Conservation (phyloP, 495 filamentous ascomycete genomes). For the Aspergillus affinis region DNA sequence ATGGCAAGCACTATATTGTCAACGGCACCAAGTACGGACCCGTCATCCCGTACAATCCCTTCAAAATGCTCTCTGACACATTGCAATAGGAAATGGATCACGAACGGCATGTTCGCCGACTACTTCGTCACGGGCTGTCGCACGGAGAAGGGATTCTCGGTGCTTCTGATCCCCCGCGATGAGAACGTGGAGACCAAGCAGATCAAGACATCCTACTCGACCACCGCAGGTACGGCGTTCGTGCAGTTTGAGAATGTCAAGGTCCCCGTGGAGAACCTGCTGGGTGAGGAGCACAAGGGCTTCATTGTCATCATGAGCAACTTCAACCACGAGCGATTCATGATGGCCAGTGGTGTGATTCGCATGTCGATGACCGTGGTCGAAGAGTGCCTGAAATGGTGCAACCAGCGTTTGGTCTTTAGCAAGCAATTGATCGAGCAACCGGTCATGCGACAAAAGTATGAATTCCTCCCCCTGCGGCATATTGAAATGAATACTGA, state of each 20-base stretch:
- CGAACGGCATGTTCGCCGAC: constrained; percentile 80
- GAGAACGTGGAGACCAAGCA: constrained; percentile 70
- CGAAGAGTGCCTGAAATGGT: constrained; percentile 87
- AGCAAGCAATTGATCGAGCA: constrained; percentile 78
- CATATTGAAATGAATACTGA: constrained; percentile 8
- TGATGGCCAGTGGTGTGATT: constrained; percentile 65
- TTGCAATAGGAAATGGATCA: constrained; percentile 75
- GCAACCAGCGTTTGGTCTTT: constrained; percentile 86
- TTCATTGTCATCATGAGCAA: constrained; percentile 87
- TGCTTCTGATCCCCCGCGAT: constrained; percentile 71
- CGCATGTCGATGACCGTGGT: constrained; percentile 67
- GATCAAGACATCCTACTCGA: constrained; percentile 86
- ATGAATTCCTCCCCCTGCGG: constrained; percentile 16
- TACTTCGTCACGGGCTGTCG: constrained; percentile 83
- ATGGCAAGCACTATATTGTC: constrained; percentile 82
- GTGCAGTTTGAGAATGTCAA: constrained; percentile 86
- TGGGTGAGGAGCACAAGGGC: constrained; percentile 83
- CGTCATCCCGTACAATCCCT: background rate
- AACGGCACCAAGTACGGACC: constrained; percentile 69
- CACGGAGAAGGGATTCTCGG: constrained; percentile 79
- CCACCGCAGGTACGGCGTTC: constrained; percentile 75
- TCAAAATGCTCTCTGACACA: background rate
- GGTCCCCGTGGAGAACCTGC: constrained; percentile 74
- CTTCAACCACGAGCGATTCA: constrained; percentile 81
- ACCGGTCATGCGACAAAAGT: constrained; percentile 82